phyloP scores from a whole-genome alignment of 192 early-diverging fungal species.

The Backusella sp. region DNA sequence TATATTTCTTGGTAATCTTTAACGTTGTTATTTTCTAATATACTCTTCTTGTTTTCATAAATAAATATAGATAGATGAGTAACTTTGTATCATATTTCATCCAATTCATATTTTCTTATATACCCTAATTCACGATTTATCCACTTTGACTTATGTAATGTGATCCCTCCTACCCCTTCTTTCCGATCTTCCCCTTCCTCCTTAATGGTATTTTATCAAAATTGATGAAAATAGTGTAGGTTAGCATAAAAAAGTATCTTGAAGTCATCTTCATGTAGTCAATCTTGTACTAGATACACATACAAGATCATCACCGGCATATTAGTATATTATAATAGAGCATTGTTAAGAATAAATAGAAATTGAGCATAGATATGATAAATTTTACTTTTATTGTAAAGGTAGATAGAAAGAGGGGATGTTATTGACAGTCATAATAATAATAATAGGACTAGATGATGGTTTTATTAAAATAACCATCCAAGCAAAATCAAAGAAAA shows the following conservation, averaged over 20 bases:
- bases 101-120: too few species aligned
- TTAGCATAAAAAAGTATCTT: background rate
- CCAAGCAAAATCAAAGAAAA: background rate
- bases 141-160: background rate
- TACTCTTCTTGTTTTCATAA: background rate
- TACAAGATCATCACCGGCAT: background rate
- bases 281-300: background rate
- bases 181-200: background rate
- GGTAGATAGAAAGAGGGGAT: background rate
- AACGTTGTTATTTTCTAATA: background rate
- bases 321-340: background rate
- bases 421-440: background rate
- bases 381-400: background rate
- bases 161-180: background rate
- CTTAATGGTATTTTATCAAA: background rate
- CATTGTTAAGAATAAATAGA: background rate
- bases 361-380: background rate
- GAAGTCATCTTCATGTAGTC: background rate
- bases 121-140: background rate
- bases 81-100: too few species aligned
- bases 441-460: background rate
- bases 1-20: background rate
- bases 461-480: background rate
- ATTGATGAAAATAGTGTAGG: too few species aligned
- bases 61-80: background rate